Evolutionary conservation across 192 early-diverging fungal species (phyloP).

Genomic region (Backusella westeae): DNA sequence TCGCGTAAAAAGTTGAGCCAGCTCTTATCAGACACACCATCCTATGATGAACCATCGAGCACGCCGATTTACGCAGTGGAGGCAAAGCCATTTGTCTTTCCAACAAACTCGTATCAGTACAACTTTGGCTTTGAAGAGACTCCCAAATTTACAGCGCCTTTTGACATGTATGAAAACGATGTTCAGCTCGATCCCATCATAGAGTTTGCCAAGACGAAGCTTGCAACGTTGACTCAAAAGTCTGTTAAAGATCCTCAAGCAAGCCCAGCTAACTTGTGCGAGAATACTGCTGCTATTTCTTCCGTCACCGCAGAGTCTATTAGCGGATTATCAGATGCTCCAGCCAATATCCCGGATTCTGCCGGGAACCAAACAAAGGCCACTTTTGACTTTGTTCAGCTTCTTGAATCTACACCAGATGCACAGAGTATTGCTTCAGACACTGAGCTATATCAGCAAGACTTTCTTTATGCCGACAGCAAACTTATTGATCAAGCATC

Average conservation of each 20-base stretch:
- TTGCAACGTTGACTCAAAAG: background rate
- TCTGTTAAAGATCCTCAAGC: background rate
- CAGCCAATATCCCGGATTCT: too few species aligned
- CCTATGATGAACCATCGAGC: background rate
- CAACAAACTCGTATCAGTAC: background rate
- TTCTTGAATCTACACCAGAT: background rate
- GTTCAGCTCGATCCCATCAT: background rate
- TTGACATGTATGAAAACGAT: background rate
- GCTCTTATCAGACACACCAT: background rate
- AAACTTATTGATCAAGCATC: too few species aligned
- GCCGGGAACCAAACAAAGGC: background rate
- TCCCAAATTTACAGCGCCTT: background rate
- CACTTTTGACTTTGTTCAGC: background rate
- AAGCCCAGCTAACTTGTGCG: too few species aligned
- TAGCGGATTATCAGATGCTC: too few species aligned
- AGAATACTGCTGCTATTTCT: too few species aligned
- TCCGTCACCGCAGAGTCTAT: too few species aligned
- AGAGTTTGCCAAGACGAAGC: background rate
- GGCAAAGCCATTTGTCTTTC: background rate
- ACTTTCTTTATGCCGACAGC: background rate
- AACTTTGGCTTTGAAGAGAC: slow-evolving; percentile 5
- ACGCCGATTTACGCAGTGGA: background rate
- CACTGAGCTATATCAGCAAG: background rate
- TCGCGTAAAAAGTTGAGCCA: background rate
- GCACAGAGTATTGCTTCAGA: background rate